Base-by-base conservation (phyloP, 75 land plant genomes). In the Pseudotsuga menziesii region DNA sequence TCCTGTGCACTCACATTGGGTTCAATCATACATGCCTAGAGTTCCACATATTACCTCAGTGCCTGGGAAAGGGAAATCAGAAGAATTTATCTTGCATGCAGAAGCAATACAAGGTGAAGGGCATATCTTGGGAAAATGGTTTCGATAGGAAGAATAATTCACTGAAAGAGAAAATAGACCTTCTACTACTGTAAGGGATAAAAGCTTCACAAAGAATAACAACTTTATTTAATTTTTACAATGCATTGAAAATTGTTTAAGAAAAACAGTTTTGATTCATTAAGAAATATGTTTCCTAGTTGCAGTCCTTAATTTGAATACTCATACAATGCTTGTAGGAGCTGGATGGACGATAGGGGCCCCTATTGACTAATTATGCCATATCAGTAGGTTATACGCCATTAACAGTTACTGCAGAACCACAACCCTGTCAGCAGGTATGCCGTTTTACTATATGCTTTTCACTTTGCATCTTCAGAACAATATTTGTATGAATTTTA, bases 41-140 rank as follows among this genome's bases (percentile, higher is more conserved):
- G 75, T 58, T 4, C 44, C 83, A 7, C 52, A n/a, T n/a, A n/a
- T n/a, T n/a, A n/a, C n/a, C n/a, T n/a, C n/a, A 56, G 58, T 55
- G 44, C 62, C 61, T 19, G 73, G 74, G 5, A 85, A 86, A 54
- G 80, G 74, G 25, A 82, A 82, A 27, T 27, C 62, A 6, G 80
- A 84, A 41, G 48, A 25, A 27, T 66, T 75, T 60, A 26, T 62
- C 36, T 32, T 69, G 35, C 77, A 39, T 23, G 72, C 62, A 57
- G 84, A 76, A 48, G 57, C 66, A 32, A 59, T 41, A 73, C 61
- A 74, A 25, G 56, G 52, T 44, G 81, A 85, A 56, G 70, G 9
- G 58, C 35, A 27, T 59, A 61, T 26, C 17, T 57, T 39, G 55
- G 39, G 20, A 1, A 64, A 64, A 64, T 16, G 20, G 20, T 25